Evolutionary conservation across 495 filamentous ascomycete species (phyloP).

Genomic region (Annulohypoxylon bovei): DNA sequence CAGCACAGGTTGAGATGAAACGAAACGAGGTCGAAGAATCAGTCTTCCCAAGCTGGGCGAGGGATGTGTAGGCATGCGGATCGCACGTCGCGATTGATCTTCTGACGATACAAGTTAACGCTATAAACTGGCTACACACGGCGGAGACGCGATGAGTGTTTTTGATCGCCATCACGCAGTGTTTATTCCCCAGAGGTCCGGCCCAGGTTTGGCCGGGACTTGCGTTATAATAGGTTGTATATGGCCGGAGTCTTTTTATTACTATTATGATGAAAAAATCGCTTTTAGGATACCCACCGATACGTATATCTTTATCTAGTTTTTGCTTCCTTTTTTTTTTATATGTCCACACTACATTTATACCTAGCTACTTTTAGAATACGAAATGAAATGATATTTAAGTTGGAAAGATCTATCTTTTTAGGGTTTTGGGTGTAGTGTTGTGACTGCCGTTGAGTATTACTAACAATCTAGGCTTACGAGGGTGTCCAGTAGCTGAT

Average conservation of each 20-base stretch:
- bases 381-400: neutral
- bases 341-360: neutral
- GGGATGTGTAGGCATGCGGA: constrained; percentile 1
- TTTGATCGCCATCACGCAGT: neutral
- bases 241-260: constrained; percentile 25
- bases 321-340: neutral
- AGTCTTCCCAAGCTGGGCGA: constrained; percentile 9
- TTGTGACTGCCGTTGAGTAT: no score
- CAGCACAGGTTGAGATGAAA: constrained; percentile 9
- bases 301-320: constrained; percentile 20
- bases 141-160: constrained; percentile 1
- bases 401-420: neutral
- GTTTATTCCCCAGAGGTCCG: constrained; percentile 7
- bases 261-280: constrained; percentile 23
- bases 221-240: constrained; percentile 16
- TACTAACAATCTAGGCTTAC: no score
- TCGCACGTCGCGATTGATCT: neutral
- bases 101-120: neutral
- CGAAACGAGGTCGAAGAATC: constrained; percentile 8
- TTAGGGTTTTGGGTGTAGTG: neutral
- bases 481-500: no score
- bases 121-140: neutral
- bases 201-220: constrained; percentile 21
- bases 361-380: constrained; percentile 6
- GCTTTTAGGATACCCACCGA: constrained; percentile 34